Evolutionary conservation across 2,329 filamentous ascomycete species (phyloP), one percentile per base, ranked within the genome.

Genomic region (Aspergillus hortae): DNA sequence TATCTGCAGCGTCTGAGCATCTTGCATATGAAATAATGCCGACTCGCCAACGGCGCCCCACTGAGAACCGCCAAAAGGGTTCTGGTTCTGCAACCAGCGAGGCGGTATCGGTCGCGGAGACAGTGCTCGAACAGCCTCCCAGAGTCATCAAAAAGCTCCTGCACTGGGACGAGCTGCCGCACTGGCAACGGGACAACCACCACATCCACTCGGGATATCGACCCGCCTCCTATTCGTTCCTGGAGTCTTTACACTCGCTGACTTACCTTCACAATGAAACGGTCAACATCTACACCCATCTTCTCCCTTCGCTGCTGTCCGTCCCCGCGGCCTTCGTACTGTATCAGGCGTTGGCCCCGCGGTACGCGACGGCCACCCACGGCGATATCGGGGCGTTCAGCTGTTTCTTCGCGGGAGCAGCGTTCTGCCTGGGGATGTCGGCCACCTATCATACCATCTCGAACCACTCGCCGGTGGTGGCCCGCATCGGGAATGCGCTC

Each of bases 401-500:
- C 1, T 91, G 86, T 72, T 96, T 94, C 77, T 91, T 95, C 63
- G 75, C 76, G 21, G 90, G 90, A 42, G 88, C 87, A 1, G 79
- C 85, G 25, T 64, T 83, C 32, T 92, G 89, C 62, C 75, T 94
- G 48, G 86, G 87, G 19, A 89, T 92, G 85, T 91, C 87, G 61
- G 88, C 90, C 4, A 88, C 87, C 2, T 99, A 86, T 67, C 94
- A 99, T 68, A 82, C 89, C 2, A 81, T 96, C 44, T 84, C 80
- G 19, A 96, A 96, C 60, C 94, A 99, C 70, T 94, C 89, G 15
- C 82, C 84, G 35, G 72, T 74, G 1, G 89, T 96, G 12, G 85
- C 88, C 2, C 86, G 83, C 56, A 89, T 90, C 77, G 92, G 92
- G 10, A 97, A 97, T 69, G 90, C 95, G 70, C 76, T 97, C 51